Base-by-base conservation (phyloP, 176 grass and related monocot species). In the Urochloa ruziziensis region DNA sequence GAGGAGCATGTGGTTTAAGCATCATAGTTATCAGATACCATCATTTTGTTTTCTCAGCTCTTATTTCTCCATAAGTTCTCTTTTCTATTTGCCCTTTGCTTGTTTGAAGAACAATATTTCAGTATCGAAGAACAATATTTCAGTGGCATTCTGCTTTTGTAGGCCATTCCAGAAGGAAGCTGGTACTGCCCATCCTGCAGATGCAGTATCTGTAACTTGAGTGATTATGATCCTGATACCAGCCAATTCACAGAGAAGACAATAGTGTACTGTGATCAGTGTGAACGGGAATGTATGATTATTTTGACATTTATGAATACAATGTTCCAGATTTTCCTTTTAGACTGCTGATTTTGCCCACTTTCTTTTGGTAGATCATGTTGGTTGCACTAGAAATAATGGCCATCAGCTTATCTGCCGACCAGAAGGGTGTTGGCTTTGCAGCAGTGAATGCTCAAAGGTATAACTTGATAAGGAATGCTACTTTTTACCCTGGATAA, bases 141-240 rank as follows among this genome's bases (percentile, higher is more conserved):
- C 49, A 84, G 30, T 84, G 25, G 54, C 29, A 75, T 33, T 36
- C 32, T 80, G 18, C 48, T 67, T 84, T 47, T 91, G 73, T 82
- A 97, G 94, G 69, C 37, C 56, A 83, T 65, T 34, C 91, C 87
- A 1, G 73, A 94, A 84, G 87, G 89, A 73, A 90, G 85, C 78
- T 97, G 91, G 91, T 92, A 83, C 78, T 97, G 91, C 54, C 91
- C 94, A 73, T 90, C 79, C 19, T 94, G 91, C 52, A 85, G 82
- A 81, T 97, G 91, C 69, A 66, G 44, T 70, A 83, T 92, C 77
- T 97, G 94, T 84, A 81, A 87, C 65, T 82, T 7, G 15, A 78
- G 94, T 53, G 85, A 86, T 80, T 92, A 88, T 85, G 84, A 84
- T 80, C 62, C 78, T 75, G 79, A 93, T 79, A 66, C 39, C 39